Evolutionary conservation across 257 asterid species (phyloP).

Genomic region (Ballota nigra): DNA sequence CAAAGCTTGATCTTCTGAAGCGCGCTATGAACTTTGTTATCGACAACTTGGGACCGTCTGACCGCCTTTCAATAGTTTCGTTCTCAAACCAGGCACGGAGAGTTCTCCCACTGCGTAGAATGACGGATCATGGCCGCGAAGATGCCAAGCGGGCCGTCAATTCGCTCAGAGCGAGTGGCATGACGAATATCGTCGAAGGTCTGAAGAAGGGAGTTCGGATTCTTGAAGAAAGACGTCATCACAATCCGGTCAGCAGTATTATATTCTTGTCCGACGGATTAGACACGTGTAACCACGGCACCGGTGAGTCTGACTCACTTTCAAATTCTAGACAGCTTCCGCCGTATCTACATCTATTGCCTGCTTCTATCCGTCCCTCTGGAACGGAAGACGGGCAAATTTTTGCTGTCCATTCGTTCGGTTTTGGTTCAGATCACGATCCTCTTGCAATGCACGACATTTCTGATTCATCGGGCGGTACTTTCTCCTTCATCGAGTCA

Average conservation of each 20-base stretch:
- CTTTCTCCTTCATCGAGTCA: slow-evolving; percentile 43
- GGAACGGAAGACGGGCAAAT: not conserved
- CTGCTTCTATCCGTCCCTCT: slow-evolving; percentile 27
- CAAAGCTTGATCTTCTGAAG: slow-evolving; percentile 29
- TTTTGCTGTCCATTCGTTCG: slow-evolving; percentile 40
- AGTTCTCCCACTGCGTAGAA: slow-evolving; percentile 29
- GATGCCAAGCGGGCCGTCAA: slow-evolving; percentile 24
- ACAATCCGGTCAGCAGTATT: slow-evolving; percentile 22
- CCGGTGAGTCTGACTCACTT: not conserved
- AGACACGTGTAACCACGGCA: slow-evolving; percentile 19
- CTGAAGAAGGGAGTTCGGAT: slow-evolving; percentile 30
- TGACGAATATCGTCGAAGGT: slow-evolving; percentile 32
- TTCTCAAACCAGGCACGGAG: slow-evolving; percentile 22
- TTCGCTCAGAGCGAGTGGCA: not conserved
- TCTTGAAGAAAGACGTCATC: slow-evolving; percentile 25
- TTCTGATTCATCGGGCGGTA: slow-evolving; percentile 50
- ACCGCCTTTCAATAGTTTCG: slow-evolving; percentile 34
- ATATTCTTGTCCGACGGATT: slow-evolving; percentile 25
- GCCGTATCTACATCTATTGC: slow-evolving; percentile 22
- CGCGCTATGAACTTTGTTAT: slow-evolving; percentile 29
- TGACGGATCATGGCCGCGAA: slow-evolving; percentile 30
- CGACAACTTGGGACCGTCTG: slow-evolving; percentile 30
- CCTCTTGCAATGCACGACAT: slow-evolving; percentile 40
- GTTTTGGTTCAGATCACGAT: slow-evolving; percentile 50
- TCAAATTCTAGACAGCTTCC: slow-evolving; percentile 13